Evolutionary conservation across 495 filamentous ascomycete genomes (phyloP).

Genomic region (Penicillium psychrofluorescens): DNA sequence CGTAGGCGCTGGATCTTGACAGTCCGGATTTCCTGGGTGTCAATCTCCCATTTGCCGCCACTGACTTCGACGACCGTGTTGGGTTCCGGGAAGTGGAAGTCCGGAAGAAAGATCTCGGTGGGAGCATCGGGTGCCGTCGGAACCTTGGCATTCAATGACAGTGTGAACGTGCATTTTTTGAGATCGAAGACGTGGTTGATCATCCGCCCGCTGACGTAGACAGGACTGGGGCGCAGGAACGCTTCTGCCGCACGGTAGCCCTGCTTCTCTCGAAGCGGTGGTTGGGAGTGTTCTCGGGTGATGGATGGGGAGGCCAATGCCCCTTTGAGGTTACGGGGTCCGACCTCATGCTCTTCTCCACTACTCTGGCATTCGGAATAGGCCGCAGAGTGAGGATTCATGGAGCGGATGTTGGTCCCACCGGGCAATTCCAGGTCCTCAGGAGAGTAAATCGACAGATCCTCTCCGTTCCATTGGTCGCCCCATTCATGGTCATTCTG

Average conservation of each 20-base stretch:
- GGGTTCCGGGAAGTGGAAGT: constrained; percentile 83
- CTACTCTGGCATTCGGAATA: constrained; percentile 52
- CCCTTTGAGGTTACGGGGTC: constrained; percentile 63
- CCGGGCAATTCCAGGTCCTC: constrained; percentile 67
- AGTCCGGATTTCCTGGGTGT: constrained; percentile 57
- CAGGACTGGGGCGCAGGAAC: constrained; percentile 79
- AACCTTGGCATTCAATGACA: constrained; percentile 51
- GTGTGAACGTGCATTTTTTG: constrained; percentile 61
- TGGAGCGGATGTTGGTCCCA: constrained; percentile 10
- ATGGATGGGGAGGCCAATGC: constrained; percentile 68
- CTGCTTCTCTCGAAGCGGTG: constrained; percentile 45
- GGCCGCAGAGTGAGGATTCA: constrained; percentile 47
- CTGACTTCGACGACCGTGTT: constrained; percentile 63
- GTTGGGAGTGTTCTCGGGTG: constrained; percentile 46
- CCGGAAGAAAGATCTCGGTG: constrained; percentile 81
- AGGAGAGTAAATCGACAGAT: constrained; percentile 79
- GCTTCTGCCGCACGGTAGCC: constrained; percentile 89
- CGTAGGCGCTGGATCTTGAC: constrained; percentile 64
- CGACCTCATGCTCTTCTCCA: constrained; percentile 49
- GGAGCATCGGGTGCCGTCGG: constrained; percentile 51
- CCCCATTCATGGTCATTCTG: constrained; percentile 85
- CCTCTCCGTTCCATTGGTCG: constrained; percentile 96
- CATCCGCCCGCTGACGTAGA: constrained; percentile 63
- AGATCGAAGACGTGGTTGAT: constrained; percentile 70
- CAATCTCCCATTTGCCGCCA: constrained; percentile 85